Base-by-base conservation (phyloP, 2,329 filamentous ascomycete genomes). In the Exserohilum turcica region DNA sequence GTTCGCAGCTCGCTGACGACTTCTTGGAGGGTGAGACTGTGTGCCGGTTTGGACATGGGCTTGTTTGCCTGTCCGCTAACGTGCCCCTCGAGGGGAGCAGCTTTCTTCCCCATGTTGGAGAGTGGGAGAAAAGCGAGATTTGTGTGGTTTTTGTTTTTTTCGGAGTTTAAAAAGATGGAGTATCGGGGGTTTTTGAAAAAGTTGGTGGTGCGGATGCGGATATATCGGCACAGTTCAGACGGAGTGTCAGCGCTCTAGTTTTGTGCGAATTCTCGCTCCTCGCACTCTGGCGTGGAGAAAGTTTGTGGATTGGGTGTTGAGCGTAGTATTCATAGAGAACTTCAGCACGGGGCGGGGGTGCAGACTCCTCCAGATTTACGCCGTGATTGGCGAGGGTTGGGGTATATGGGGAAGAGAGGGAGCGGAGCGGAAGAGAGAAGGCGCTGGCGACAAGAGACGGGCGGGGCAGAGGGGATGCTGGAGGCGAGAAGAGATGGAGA, bases 11-110 rank as follows among this genome's bases (percentile, higher is more conserved):
- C 80, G 52, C 81, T 76, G 36, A 83, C 72, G 28, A 84, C 78
- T 43, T 80, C 74, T 24, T 79, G 74, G 59, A 77, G 74, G 10
- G 78, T 72, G 42, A 90, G 77, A 35, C 82, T 77, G 68, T 90
- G 87, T 7, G 87, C 84, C 6, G 86, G 86, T 29, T 78, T 76
- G 27, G 83, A 82, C 38, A 89, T 73, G n/a, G 80, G 81, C 53
- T 73, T 76, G 57, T 79, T 79, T 13, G 70, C 66, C 57, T 78
- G 76, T 4, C 75, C 76, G 15, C 74, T 74, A 18, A 74, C 63
- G 49, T 76, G 74, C 44, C 56, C 61, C 60, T 52, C 60, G 12
- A 61, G 56, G 45, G 60, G 48, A 15, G 52, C 43, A 19, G 56
- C 52, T 52, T 61, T 42, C 50, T 64, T 58, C 40, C 58, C 66